Base-by-base conservation (phyloP, 768 basidiomycete genomes). In the Tricholoma furcatifolium region DNA sequence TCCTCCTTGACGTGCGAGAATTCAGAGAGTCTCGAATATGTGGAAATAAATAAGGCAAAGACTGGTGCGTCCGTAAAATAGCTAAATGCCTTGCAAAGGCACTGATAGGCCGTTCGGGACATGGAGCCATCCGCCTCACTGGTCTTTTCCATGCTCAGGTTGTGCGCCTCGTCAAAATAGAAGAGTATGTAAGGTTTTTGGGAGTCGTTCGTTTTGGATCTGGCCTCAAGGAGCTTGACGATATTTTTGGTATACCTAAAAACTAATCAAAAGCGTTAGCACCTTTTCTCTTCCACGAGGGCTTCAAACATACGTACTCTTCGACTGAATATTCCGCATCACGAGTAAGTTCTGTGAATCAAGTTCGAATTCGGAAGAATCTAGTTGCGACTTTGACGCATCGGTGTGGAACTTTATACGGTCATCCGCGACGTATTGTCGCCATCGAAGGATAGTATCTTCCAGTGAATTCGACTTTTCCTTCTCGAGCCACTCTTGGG, bases 121-220 rank as follows among this genome's bases (percentile, higher is more conserved):
- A 8, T n/a, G 17, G 10, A 2, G 15, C 6, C 24, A 5, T 3
- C 6, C 18, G 14, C 12, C 5, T 17, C 31, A 5, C 1, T 4
- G 5, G 21, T 43, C 9, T n/a, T 10, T 3, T 30, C 18, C 2
- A 6, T 24, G 3, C 27, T 30, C 4, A 43, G 32, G 23, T 51
- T 43, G 3, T 51, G 42, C 10, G 34, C 32, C 17, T 51, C 41
- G 15, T 51, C 34, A 23, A 51, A 51, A n/a, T 35, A 51, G 50
- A 51, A 51, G 6, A 50, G 27, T 4, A 51, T 51, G 4, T 42
- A 42, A 7, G n/a, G 8, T 18, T 11, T 6, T n/a, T n/a, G n/a
- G 11, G n/a, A 6, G 32, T 11, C 34, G 4, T 10, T 7, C 27
- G 7, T 27, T 7, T 39, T n/a, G 2, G 15, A n/a, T 2, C 7